Conservation (phyloP, 129 eudicot genomes). For the Cynara cardunculus region DNA sequence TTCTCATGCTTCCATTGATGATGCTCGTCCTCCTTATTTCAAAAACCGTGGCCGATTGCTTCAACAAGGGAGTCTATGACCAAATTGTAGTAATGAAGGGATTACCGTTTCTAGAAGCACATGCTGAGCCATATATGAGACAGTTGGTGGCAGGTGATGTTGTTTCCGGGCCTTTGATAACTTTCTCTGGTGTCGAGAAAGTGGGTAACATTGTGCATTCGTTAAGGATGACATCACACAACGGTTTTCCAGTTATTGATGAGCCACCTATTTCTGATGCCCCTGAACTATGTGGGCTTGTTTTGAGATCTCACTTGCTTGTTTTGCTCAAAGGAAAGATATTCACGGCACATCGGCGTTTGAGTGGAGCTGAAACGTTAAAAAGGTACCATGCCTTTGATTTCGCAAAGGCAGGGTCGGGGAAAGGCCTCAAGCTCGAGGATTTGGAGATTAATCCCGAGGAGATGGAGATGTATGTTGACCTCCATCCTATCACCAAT, state of each 20-base stretch:
- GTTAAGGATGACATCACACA: constrained; percentile 64
- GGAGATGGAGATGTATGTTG: constrained; percentile 95
- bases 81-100: constrained; percentile 93
- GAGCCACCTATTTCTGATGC: constrained; percentile 83
- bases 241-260: constrained; percentile 92
- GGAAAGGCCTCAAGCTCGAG: constrained; percentile 82
- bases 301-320: constrained; percentile 87
- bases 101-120: constrained; percentile 87
- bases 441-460: constrained; percentile 66
- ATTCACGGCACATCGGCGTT: constrained; percentile 37
- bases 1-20: constrained; percentile 82
- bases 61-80: constrained; percentile 91
- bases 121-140: constrained; percentile 96
- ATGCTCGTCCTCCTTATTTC: constrained; percentile 95
- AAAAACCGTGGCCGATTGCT: constrained; percentile 88
- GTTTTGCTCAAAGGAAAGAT: constrained; percentile 76
- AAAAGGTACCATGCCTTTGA: constrained; percentile 70
- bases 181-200: constrained; percentile 80
- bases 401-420: constrained; percentile 95
- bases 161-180: constrained; percentile 79
- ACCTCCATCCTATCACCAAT: constrained; percentile 94
- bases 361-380: constrained; percentile 47
- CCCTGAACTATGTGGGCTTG: constrained; percentile 83
- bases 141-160: constrained; percentile 83
- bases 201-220: constrained; percentile 73